Evolutionary conservation across 306 rosid genomes (phyloP).

Genomic region (Ormosia semicastrata): DNA sequence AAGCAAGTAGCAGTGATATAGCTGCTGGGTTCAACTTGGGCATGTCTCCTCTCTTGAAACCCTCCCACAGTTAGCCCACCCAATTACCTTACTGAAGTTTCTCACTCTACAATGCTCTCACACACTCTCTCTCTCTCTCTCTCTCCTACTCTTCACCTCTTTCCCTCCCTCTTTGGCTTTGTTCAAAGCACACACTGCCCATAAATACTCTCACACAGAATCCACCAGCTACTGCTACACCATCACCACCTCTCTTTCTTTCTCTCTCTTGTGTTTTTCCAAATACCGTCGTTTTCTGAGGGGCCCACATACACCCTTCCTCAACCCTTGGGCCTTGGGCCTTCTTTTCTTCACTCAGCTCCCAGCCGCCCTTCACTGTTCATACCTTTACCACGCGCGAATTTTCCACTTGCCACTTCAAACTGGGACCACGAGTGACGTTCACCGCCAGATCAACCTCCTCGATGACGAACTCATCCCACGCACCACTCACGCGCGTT

Average conservation of each 20-base stretch:
- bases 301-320: conserved; percentile 42
- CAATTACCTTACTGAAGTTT: background rate
- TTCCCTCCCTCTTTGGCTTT: background rate
- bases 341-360: conserved; percentile 33
- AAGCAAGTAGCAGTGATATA: background rate
- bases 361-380: conserved; percentile 74
- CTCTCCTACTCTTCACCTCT: background rate
- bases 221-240: background rate
- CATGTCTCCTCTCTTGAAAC: conserved; percentile 66
- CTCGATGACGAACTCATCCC: background rate
- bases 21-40: conserved; percentile 53
- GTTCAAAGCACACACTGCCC: background rate
- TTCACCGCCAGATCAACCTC: background rate
- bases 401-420: background rate
- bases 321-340: conserved; percentile 36
- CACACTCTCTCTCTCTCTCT: conserved; percentile 7
- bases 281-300: conserved; percentile 18
- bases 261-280: background rate
- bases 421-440: background rate
- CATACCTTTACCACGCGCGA: conserved; percentile 27
- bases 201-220: conserved; percentile 28
- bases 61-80: background rate
- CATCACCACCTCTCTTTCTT: background rate
- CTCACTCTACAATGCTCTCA: background rate
- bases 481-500: background rate